phyloP scores from a whole-genome alignment of 139 green algal species.

The Tetradesmus lagerheimii region DNA sequence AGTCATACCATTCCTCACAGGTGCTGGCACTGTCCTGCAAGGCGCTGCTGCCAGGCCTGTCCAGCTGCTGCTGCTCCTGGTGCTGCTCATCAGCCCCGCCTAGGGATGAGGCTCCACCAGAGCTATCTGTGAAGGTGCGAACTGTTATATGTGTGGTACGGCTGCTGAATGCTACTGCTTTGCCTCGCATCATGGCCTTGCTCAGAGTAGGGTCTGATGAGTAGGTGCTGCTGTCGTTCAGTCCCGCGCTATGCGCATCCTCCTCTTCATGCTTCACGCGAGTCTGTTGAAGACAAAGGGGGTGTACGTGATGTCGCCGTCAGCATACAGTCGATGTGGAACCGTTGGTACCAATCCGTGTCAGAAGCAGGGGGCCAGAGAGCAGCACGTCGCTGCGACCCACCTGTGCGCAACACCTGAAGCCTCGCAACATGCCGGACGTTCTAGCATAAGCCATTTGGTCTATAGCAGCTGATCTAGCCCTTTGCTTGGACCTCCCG shows the following conservation, averaged over 20 bases:
- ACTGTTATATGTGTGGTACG: neutral
- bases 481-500: neutral
- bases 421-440: neutral
- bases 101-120: neutral
- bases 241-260: too few relatives aligned
- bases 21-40: neutral
- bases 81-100: neutral
- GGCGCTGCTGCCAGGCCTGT: neutral
- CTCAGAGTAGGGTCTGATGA: neutral
- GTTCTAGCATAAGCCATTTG: neutral
- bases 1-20: constrained; percentile 4
- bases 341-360: neutral
- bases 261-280: neutral
- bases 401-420: neutral
- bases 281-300: neutral
- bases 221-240: neutral
- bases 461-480: neutral
- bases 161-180: neutral
- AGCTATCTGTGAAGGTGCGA: neutral
- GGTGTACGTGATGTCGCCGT: neutral
- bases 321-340: neutral
- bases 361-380: neutral
- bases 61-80: neutral
- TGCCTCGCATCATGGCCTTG: neutral
- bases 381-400: neutral